A percentile compares a stretch with the other conserved stretches of the same genome.
Conservation (phyloP, 148 eudicot species). For the Cornus florida region DNA sequence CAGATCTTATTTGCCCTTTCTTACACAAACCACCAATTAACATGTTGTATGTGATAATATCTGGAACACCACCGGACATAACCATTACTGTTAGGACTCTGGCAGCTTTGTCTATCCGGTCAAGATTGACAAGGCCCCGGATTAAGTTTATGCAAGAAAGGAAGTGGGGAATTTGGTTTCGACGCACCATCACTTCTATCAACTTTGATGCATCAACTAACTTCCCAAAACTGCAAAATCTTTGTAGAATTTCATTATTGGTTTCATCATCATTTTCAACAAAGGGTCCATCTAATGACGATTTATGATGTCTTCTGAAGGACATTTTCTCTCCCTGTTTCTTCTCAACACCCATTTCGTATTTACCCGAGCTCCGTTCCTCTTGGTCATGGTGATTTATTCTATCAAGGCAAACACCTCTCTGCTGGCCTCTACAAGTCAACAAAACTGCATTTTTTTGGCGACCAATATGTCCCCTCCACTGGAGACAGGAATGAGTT, state of each 20-base stretch:
- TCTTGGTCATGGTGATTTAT: constrained; percentile 26
- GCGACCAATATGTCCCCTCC: constrained; percentile 22
- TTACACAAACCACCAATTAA: constrained; percentile 74
- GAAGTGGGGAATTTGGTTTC: constrained; percentile 77
- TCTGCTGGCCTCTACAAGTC: constrained; percentile 16
- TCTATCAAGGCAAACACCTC: constrained; percentile 42
- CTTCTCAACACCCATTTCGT: constrained; percentile 23
- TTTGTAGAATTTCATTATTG: constrained; percentile 63
- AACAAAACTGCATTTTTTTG: constrained; percentile 13
- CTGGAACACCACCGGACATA: constrained; percentile 88
- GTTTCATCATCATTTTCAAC: constrained; percentile 60
- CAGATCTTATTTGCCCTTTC: constrained; percentile 47
- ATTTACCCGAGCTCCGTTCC: constrained; percentile 33
- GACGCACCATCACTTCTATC: constrained; percentile 73
- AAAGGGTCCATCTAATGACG: constrained; percentile 46
- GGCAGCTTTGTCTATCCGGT: constrained; percentile 50
- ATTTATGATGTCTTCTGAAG: constrained; percentile 26
- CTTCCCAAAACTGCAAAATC: constrained; percentile 54
- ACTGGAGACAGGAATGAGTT: constrained; percentile 17
- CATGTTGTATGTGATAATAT: constrained; percentile 88
- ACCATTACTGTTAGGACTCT: constrained; percentile 62
- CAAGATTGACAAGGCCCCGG: constrained; percentile 60
- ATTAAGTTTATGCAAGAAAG: constrained; percentile 72
- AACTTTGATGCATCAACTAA: constrained; percentile 58
- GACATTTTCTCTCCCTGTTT: constrained; percentile 16